phyloP scores from a whole-genome alignment of 2,329 filamentous ascomycete genomes.

The Phialophora chinensis region DNA sequence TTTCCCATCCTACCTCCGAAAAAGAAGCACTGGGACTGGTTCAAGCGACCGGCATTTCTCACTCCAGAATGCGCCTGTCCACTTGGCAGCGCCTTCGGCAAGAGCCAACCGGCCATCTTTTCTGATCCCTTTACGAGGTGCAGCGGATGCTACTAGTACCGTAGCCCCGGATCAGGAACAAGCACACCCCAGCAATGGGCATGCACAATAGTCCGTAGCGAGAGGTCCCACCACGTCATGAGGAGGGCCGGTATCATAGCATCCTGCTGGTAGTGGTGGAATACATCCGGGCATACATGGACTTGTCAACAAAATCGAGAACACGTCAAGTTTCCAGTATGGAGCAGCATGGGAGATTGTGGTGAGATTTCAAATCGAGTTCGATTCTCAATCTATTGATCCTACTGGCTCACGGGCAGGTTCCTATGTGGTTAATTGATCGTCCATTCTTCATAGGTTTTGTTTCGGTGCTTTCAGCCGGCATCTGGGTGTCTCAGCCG shows the following conservation, averaged over 20 bases:
- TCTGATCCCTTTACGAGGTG: neutral
- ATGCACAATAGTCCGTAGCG: neutral
- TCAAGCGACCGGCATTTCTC: neutral
- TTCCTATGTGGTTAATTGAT: neutral
- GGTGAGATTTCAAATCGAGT: neutral
- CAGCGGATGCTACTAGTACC: neutral
- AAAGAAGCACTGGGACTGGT: neutral
- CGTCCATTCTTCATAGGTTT: neutral
- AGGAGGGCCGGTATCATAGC: neutral
- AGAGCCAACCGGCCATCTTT: neutral
- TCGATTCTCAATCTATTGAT: neutral
- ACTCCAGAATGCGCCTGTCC: neutral
- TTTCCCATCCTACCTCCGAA: neutral
- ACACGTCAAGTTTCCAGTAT: neutral
- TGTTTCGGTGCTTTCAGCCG: neutral
- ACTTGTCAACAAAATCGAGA: neutral
- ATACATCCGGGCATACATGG: neutral
- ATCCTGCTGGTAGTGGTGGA: neutral
- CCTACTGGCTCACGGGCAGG: neutral
- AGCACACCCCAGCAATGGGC: conserved; percentile 1
- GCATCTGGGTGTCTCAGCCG: neutral
- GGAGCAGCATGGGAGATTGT: neutral
- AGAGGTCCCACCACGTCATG: neutral
- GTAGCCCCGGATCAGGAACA: neutral
- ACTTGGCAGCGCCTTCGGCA: neutral